Evolutionary conservation across 371 early-diverging fungal species (phyloP), one percentile per base, ranked within the genome.

Genomic region (Mortierella sp.): DNA sequence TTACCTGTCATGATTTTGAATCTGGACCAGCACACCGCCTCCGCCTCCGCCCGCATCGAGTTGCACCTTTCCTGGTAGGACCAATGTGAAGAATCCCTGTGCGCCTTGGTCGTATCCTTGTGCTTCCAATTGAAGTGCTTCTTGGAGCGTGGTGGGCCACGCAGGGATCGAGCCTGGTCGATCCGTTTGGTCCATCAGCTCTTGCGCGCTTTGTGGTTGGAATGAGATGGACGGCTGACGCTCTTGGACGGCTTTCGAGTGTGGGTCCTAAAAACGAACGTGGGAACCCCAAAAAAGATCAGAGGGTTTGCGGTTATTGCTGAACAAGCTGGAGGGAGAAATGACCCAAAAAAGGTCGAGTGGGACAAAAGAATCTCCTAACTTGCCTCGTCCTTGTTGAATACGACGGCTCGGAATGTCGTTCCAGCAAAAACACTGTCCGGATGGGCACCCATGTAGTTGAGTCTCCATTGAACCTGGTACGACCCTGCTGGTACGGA

Each of bases 101-200:
- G 22, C 27, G 31, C 51, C 24, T 1, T 49, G 28, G 27, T 63
- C 52, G 45, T 57, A 63, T 9, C 57, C 64, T 9, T 37, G 51
- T 16, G 13, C 27, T n/a, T 16, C 10, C n/a, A n/a, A n/a, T 14
- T 57, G 17, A 9, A 63, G 45, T 1, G 14, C 28, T 17, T 63
- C 49, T 4, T 17, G 31, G 8, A 51, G 14, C 13, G 37, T 47
- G 19, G 19, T 43, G 12, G 64, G 57, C n/a, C 49, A 29, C 8
- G 34, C 64, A 0, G 64, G 64, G n/a, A 56, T 17, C 7, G 44
- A 43, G 28, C 21, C 19, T 8, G 64, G 64, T 43, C 64, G 56
- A 34, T 63, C 64, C 6, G 64, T 63, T 39, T 63, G 64, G 13
- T 56, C 31, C 64, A 63, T 63, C 14, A 63, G 51, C 29, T 63